Evolutionary conservation across 352 stramenopile species (phyloP).

Genomic region (Phytopythium boreale): DNA sequence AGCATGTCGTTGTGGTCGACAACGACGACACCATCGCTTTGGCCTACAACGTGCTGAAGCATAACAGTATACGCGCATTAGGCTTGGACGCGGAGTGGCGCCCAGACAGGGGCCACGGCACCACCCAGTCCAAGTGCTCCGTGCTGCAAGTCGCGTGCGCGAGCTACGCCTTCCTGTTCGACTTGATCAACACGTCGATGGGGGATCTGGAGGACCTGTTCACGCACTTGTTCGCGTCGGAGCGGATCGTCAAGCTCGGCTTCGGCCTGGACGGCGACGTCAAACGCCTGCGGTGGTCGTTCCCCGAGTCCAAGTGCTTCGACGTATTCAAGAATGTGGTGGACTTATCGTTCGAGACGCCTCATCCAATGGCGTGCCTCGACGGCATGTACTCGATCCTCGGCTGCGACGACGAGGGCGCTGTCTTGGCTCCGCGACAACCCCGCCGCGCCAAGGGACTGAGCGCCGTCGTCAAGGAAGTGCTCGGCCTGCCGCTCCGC

Average conservation of each 20-base stretch:
- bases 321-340: conserved; percentile 59
- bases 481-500: conserved; percentile 50
- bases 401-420: not conserved
- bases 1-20: conserved; percentile 54
- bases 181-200: conserved; percentile 47
- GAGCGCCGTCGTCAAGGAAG: conserved; percentile 49
- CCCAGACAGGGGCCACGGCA: conserved; percentile 30
- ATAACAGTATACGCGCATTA: conserved; percentile 30
- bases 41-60: conserved; percentile 48
- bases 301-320: conserved; percentile 64
- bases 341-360: conserved; percentile 52
- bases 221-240: conserved; percentile 49
- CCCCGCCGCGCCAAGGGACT: conserved; percentile 45
- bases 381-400: conserved; percentile 21
- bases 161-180: conserved; percentile 68
- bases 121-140: conserved; percentile 56
- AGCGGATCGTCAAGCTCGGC: conserved; percentile 50
- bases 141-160: conserved; percentile 67
- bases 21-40: conserved; percentile 46
- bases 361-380: conserved; percentile 22
- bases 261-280: conserved; percentile 69
- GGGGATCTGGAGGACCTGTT: conserved; percentile 70
- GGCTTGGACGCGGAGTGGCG: conserved; percentile 75
- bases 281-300: conserved; percentile 64
- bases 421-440: conserved; percentile 11